Evolutionary conservation across 768 basidiomycete genomes (phyloP), one percentile per base, ranked within the genome.

Genomic region (Leccinum incarnatum): DNA sequence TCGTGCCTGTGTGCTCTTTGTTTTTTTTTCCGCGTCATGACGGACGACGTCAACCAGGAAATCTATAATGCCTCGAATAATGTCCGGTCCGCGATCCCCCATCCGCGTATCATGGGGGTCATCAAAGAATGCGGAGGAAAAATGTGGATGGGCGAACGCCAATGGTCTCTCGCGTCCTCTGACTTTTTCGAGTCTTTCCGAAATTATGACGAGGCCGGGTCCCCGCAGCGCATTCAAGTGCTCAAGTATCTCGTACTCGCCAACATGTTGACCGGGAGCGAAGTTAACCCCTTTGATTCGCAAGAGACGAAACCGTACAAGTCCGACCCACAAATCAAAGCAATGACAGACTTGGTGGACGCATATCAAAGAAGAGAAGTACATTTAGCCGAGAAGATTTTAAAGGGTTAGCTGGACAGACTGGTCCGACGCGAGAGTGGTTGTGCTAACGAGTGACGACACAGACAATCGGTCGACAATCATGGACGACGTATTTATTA

Each of bases 141-240:
- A 77, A 99, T 99, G 97, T 98, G 97, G 95, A 98, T 99, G 97
- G 94, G 93, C 58, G 97, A 98, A 81, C 91, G 96, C 89, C 92
- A 97, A 77, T 99, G 96, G 95, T 89, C 91, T 56, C 86, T 93
- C 57, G 97, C 97, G 0, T 95, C 93, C 62, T 92, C 94, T 71
- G 97, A 99, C 76, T 97, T 99, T 74, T 98, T 98, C 75, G 96
- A 98, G 66, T 97, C 95, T 2, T 99, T 99, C 83, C 84, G 91
- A 65, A 97, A 96, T 70, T 99, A 98, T 71, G 97, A 99, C 65
- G 97, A 99, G 72, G 94, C 95, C 12, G 97, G 97, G 5, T 95
- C 93, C 4, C 89, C 94, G 1, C 95, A 98, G 72, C 81, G 97
- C 29, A 97, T 98, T 27, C 96, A 98, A 78, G 97, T 98, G 2